phyloP scores from a whole-genome alignment of 257 asterid genomes.

The Fraxinus cuspidata region DNA sequence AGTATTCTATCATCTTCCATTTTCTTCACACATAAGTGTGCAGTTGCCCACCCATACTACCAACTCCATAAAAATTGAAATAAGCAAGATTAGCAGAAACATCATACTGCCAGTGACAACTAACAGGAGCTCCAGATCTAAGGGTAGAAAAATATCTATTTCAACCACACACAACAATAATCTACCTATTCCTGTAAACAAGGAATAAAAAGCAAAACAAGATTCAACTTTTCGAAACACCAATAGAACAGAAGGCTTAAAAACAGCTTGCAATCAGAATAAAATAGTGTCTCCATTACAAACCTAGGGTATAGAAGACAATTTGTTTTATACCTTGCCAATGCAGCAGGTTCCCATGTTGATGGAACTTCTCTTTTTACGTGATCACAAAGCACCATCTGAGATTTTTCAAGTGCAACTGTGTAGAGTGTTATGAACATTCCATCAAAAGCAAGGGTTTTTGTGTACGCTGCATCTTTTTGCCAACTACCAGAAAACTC shows the following conservation, averaged over 20 bases:
- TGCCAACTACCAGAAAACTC: conserved; percentile 98
- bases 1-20: not conserved
- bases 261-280: conserved; percentile 11
- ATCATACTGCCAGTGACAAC: not conserved
- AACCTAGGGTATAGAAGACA: conserved; percentile 23
- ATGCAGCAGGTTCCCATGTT: conserved; percentile 91
- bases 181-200: not conserved
- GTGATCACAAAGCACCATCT: conserved; percentile 74
- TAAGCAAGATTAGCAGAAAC: conserved; percentile 15
- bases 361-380: conserved; percentile 94
- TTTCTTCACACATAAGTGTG: not conserved
- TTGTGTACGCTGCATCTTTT: conserved; percentile 87
- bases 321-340: conserved; percentile 68
- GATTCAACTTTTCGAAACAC: conserved; percentile 20
- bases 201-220: conserved; percentile 12
- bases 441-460: conserved; percentile 92
- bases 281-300: conserved; percentile 18
- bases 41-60: not conserved
- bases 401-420: conserved; percentile 94
- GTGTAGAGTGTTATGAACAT: conserved; percentile 79
- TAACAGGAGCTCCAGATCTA: not conserved
- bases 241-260: conserved; percentile 9
- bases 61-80: conserved; percentile 11
- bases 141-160: not conserved
- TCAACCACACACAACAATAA: not conserved